Conservation (phyloP, 306 rosid species). For the Astragalus glycyphyllos region DNA sequence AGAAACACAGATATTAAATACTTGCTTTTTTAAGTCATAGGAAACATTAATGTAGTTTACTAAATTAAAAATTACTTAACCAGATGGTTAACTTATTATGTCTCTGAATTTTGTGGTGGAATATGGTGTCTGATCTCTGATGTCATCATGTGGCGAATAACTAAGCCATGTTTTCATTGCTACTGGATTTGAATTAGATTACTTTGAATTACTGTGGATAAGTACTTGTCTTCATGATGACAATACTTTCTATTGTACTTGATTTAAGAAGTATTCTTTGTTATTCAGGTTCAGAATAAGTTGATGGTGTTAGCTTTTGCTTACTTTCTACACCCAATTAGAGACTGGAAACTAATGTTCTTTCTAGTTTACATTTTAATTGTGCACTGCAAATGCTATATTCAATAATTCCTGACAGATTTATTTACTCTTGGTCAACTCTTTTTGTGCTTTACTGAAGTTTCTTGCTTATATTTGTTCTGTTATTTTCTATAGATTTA, state of each 20-base stretch:
- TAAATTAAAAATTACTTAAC: neutral
- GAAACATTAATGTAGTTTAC: neutral
- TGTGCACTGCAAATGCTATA: slow-evolving; percentile 11
- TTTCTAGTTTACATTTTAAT: neutral
- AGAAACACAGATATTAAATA: neutral
- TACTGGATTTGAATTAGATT: slow-evolving; percentile 3
- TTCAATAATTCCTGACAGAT: neutral
- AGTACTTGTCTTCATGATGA: neutral
- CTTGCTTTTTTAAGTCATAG: neutral
- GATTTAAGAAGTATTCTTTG: neutral
- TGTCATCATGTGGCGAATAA: neutral
- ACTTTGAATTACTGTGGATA: slow-evolving; percentile 7
- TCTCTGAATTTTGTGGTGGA: slow-evolving; percentile 1
- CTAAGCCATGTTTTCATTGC: slow-evolving; percentile 2
- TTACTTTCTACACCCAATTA: neutral
- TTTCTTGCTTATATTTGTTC: slow-evolving; percentile 9
- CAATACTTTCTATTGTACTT: neutral
- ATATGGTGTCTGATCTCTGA: neutral
- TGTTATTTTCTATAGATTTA: slow-evolving; percentile 43
- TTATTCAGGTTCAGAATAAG: neutral
- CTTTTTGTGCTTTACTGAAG: slow-evolving; percentile 17
- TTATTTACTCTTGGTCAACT: neutral
- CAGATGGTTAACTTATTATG: neutral
- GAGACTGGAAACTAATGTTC: slow-evolving; percentile 8
- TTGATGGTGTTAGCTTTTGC: slow-evolving; percentile 2